Evolutionary conservation across 2,329 filamentous ascomycete genomes (phyloP).

Genomic region (Fusarium guadeloupense): DNA sequence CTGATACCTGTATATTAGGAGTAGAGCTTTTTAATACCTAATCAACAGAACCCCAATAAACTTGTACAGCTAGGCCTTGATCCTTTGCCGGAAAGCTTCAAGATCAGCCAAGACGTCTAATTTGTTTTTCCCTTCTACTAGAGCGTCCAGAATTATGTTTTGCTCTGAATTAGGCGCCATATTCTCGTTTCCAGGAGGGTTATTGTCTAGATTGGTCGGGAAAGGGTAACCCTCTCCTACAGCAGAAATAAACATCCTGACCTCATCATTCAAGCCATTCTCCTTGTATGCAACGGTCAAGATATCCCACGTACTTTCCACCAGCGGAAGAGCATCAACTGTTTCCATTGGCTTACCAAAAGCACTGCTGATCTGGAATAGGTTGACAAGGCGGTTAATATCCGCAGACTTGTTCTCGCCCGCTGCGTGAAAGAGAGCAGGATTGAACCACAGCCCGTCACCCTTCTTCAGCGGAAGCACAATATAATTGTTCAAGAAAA

Average conservation of each 20-base stretch:
- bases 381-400: slow-evolving; percentile 66
- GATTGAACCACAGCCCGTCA: slow-evolving; percentile 72
- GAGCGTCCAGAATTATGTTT: slow-evolving; percentile 56
- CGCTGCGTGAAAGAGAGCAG: slow-evolving; percentile 70
- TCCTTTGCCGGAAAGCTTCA: slow-evolving; percentile 27
- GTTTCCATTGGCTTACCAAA: slow-evolving; percentile 73
- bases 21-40: background rate
- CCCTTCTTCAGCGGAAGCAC: slow-evolving; percentile 62
- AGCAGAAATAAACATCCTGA: slow-evolving; percentile 59
- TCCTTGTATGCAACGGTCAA: slow-evolving; percentile 46
- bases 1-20: background rate
- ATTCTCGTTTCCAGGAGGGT: slow-evolving; percentile 63
- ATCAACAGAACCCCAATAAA: no score
- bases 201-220: slow-evolving; percentile 67
- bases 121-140: slow-evolving; percentile 54
- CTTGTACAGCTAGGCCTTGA: slow-evolving; percentile 20
- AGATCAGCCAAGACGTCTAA: slow-evolving; percentile 54
- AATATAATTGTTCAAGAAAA: slow-evolving; percentile 63
- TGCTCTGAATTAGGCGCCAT: slow-evolving; percentile 71
- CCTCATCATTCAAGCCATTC: slow-evolving; percentile 52
- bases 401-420: slow-evolving; percentile 61
- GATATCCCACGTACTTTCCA: slow-evolving; percentile 56
- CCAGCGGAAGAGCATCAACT: slow-evolving; percentile 60
- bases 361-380: slow-evolving; percentile 69
- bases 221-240: slow-evolving; percentile 69